Evolutionary conservation across 108 stramenopile genomes (phyloP).

Genomic region (Pelagomonas calceolata): DNA sequence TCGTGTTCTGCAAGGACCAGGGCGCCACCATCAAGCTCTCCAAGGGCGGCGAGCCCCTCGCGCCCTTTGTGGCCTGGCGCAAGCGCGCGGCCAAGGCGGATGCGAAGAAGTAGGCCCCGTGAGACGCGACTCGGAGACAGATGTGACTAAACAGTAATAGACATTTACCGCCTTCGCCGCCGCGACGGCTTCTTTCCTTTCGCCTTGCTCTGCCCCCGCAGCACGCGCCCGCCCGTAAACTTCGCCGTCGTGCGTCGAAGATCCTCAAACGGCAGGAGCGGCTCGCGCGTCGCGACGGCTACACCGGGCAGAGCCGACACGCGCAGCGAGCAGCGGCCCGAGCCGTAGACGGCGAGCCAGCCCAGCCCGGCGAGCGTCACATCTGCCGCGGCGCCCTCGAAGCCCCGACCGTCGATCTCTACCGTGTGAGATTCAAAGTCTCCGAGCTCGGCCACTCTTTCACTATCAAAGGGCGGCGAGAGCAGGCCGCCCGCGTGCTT

Average conservation of each 20-base stretch:
- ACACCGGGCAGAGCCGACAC: constrained; percentile 52
- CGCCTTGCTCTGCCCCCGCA: constrained; percentile 21
- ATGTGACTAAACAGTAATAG: no score
- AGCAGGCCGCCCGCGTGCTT: constrained; percentile 80
- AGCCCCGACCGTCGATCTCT: constrained; percentile 71
- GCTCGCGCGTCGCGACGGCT: constrained; percentile 19
- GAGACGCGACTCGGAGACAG: no score
- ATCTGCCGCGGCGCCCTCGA: constrained; percentile 87
- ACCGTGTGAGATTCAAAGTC: constrained; percentile 71
- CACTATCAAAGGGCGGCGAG: constrained; percentile 69
- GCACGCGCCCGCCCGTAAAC: constrained; percentile 27
- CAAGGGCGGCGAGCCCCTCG: background rate
- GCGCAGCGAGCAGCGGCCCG: constrained; percentile 56
- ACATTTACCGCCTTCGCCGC: no score
- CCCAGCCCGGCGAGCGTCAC: constrained; percentile 84
- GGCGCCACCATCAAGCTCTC: background rate
- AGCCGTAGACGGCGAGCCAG: constrained; percentile 90
- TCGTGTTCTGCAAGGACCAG: background rate
- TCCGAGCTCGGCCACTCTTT: constrained; percentile 69
- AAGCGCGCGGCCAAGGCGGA: background rate
- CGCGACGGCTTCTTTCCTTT: constrained; percentile 1
- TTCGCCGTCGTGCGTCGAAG: constrained; percentile 26
- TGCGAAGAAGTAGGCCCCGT: no score
- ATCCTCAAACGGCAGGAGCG: constrained; percentile 38
- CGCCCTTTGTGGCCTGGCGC: background rate